Evolutionary conservation across 257 asterid species (phyloP).

Genomic region (Fraxinus pennsylvanica): DNA sequence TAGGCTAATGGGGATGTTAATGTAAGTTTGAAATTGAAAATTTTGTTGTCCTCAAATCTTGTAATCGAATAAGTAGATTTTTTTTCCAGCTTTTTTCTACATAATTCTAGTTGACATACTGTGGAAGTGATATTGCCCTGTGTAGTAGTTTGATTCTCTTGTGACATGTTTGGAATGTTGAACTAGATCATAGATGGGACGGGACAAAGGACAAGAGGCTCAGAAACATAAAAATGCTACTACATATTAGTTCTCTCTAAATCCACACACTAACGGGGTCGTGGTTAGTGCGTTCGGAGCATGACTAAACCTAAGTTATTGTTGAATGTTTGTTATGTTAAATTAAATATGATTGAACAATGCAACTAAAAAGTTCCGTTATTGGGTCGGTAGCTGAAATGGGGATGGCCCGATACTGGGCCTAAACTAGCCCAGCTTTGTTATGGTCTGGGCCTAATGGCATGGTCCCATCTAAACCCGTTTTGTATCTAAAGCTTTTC

Average conservation of each 20-base stretch:
- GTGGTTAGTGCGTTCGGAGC: too few species aligned
- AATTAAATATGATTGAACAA: too few species aligned
- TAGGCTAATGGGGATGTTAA: not conserved
- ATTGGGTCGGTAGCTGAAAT: too few species aligned
- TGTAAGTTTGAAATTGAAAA: constrained; percentile 22
- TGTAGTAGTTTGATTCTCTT: too few species aligned
- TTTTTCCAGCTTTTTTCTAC: not conserved
- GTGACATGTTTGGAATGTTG: too few species aligned
- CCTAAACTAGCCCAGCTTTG: not conserved
- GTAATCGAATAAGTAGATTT: constrained; percentile 5
- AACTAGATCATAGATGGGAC: too few species aligned
- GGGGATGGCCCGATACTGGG: not conserved
- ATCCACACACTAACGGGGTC: too few species aligned
- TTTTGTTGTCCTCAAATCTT: constrained; percentile 9
- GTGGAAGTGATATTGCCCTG: not conserved
- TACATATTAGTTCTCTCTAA: too few species aligned
- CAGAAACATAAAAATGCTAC: too few species aligned
- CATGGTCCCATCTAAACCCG: fast-evolving
- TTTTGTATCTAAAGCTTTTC: not conserved
- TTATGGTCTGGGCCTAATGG: not conserved
- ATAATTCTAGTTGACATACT: not conserved
- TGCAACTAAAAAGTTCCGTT: too few species aligned
- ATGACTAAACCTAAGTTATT: not conserved
- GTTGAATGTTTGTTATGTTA: too few species aligned
- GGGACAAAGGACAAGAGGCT: too few species aligned